Percentiles rank a stretch among this genome's conserved stretches.
These are phyloP conservation scores for Penicillium corylophilum DNA, from an alignment of 2,329 filamentous ascomycete species.

Conservation along the genomic window DNA sequence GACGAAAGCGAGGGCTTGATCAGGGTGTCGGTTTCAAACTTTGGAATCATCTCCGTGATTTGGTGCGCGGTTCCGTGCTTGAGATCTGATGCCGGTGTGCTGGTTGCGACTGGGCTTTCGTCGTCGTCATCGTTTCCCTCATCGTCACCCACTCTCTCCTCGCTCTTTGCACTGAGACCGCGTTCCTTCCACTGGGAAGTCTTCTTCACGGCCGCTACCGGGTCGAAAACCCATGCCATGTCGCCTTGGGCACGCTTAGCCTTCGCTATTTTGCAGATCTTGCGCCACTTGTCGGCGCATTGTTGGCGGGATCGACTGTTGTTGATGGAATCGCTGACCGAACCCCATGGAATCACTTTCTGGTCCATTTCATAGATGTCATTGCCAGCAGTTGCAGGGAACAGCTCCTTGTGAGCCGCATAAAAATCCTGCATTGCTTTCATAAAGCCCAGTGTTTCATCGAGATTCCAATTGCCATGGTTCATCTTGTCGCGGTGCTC, in stretches of 20 bases:
- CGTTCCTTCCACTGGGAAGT: conserved; percentile 8
- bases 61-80: conserved; percentile 1
- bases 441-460: conserved; percentile 32
- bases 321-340: conserved; percentile 29
- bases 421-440: conserved; percentile 27
- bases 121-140: conserved; percentile 18
- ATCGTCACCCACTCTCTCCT: conserved; percentile 15
- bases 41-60: not conserved
- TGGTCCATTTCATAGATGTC: conserved; percentile 41
- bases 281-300: conserved; percentile 43
- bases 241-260: conserved; percentile 21
- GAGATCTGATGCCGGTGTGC: not conserved
- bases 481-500: conserved; percentile 38
- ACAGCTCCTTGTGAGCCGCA: conserved; percentile 14
- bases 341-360: conserved; percentile 31
- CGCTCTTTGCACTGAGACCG: conserved; percentile 13
- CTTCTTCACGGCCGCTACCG: conserved; percentile 6
- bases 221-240: conserved; percentile 27
- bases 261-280: conserved; percentile 26
- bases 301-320: conserved; percentile 39
- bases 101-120: not conserved
- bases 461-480: conserved; percentile 37
- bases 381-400: conserved; percentile 24
- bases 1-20: not conserved
- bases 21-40: not conserved